Evolutionary conservation across 1,284 basidiomycete genomes (phyloP).

Genomic region (Vanrija sp.): DNA sequence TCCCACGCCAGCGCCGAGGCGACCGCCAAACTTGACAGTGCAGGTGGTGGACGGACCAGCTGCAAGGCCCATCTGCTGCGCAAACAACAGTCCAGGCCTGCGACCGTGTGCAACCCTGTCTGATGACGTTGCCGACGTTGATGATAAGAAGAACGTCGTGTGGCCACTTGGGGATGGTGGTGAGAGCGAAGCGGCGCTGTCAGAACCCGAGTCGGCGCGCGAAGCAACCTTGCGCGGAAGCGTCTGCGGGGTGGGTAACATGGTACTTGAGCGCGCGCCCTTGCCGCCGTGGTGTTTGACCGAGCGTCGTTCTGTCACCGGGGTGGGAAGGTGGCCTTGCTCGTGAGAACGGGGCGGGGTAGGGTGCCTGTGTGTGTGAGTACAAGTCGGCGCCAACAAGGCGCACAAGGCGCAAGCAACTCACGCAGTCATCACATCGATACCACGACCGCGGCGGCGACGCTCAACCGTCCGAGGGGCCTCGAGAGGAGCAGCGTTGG

Average conservation of each 20-base stretch:
- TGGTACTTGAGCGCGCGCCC: neutral
- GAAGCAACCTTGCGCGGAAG: constrained; percentile 47
- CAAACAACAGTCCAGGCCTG: constrained; percentile 40
- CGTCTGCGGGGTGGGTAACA: constrained; percentile 56
- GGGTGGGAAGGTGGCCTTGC: constrained; percentile 33
- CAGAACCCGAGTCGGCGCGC: neutral
- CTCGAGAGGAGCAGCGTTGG: constrained; percentile 6
- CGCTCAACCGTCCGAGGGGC: constrained; percentile 29
- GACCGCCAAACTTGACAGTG: constrained; percentile 14
- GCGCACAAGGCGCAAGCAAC: neutral
- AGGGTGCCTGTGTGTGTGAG: constrained; percentile 14
- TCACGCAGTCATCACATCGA: constrained; percentile 29
- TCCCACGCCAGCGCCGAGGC: constrained; percentile 38
- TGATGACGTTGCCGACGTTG: constrained; percentile 1
- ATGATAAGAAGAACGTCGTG: constrained; percentile 37
- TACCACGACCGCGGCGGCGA: constrained; percentile 26
- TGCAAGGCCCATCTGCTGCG: constrained; percentile 43
- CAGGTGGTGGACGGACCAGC: neutral
- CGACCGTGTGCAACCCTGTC: constrained; percentile 21
- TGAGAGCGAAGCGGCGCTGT: neutral
- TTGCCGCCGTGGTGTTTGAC: constrained; percentile 12
- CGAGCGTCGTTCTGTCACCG: constrained; percentile 33
- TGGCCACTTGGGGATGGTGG: constrained; percentile 34
- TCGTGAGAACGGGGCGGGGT: constrained; percentile 25
- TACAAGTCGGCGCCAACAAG: constrained; percentile 10